Conservation (phyloP, 1,284 basidiomycete genomes). For the Trichosporon faecale region DNA sequence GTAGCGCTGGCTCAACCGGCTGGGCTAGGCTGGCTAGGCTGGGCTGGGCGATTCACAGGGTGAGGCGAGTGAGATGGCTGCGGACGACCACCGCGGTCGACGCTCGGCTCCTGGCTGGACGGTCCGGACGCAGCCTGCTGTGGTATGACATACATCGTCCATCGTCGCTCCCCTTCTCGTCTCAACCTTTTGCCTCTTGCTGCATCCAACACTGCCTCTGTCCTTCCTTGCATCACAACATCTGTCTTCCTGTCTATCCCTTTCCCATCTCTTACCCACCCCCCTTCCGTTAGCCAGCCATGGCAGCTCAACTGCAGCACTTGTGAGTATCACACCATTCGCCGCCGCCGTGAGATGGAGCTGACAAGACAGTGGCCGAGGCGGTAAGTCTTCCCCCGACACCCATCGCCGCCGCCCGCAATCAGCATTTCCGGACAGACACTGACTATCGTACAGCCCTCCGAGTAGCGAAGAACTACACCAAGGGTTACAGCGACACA, state of each 20-base stretch:
- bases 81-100: neutral
- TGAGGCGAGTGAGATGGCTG: neutral
- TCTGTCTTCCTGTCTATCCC: neutral
- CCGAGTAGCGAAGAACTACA: constrained; percentile 89
- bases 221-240: neutral
- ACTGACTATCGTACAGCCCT: constrained; percentile 55
- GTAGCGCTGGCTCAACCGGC: neutral
- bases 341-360: constrained; percentile 2
- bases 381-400: constrained; percentile 31
- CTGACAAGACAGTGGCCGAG: constrained; percentile 43
- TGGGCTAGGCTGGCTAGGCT: too few species aligned
- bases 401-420: neutral
- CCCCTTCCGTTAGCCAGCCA: constrained; percentile 17
- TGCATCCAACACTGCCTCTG: neutral
- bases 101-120: neutral
- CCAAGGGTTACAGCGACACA: constrained; percentile 83
- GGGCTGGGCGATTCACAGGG: neutral
- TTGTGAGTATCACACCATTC: constrained; percentile 37
- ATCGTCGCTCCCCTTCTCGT: neutral
- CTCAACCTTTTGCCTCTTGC: neutral
- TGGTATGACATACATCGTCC: neutral
- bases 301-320: constrained; percentile 43
- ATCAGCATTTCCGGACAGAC: neutral
- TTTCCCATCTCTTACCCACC: neutral
- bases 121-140: neutral